Evolutionary conservation across 2,329 filamentous ascomycete genomes (phyloP), one percentile per base, ranked within the genome.

Genomic region (Kalaharituber pfeilii): DNA sequence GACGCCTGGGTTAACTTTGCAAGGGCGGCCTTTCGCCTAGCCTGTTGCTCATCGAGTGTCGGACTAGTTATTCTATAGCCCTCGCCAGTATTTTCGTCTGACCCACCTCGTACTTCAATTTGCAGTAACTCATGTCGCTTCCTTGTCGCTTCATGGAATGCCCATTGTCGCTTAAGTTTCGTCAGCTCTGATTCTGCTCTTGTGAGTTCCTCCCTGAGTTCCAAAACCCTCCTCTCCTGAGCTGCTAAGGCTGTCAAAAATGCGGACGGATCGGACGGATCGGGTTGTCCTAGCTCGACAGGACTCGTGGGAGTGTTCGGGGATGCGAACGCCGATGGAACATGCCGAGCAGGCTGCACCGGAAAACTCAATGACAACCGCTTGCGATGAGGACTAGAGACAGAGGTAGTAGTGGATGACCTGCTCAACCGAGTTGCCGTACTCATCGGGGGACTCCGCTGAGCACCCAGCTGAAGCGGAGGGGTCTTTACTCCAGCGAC

Each of bases 201-300:
- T 24, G 73, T 71, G n/a, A 98, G 73, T 68, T 96, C 89, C 67
- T 98, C 91, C 56, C 81, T 83, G 52, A 98, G 72, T 69, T 96
- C 91, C 55, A 98, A 71, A 1, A 98, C 89, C 61, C 80, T 81
- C 55, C 91, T 77, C 70, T 98, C 91, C 69, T 96, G 88, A 13
- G 86, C 81, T 45, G 91, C 91, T 63, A 98, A 83, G 55, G 88
- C 84, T 57, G 86, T 88, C 60, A 98, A 80, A 64, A 95, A 84
- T 51, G 81, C 74, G 63, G 75, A 76, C 51, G 78, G 72, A 57
- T 81, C 78, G 33, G 71, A 68, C 1, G 75, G 75, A 1, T 72
- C 72, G 39, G 67, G 47, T 5, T 27, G 5, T n/a, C 2, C 42
- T 18, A 11, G 30, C 9, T 30, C 47, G 6, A 15, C 26, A 18